Base-by-base conservation (phyloP, 164 flowering plant species). In the Liquidambar formosana region DNA sequence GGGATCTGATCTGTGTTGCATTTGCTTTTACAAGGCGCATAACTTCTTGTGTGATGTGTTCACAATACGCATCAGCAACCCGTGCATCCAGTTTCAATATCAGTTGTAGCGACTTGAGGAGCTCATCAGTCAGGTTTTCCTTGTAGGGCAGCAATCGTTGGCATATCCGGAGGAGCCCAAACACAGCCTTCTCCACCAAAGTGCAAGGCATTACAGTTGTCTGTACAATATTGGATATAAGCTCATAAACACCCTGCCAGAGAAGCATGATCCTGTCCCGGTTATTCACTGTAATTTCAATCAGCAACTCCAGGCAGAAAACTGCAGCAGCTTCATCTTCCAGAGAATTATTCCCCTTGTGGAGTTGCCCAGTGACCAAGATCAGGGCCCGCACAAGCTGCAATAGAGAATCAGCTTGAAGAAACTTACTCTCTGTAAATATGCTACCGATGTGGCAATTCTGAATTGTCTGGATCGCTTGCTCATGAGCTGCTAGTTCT, bases 31-130 rank as follows among this genome's bases (percentile, higher is more conserved):
- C 89, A 6, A 87, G 85, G 53, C 82, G 87, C 77, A 80, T 83
- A 1, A 87, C 88, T 75, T 87, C 89, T 68, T 78, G 86, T 0
- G 91, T 85, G 45, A 87, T 87, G 21, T 87, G 89, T 57, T 87
- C 91, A 68, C 89, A 85, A 46, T 85, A 87, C 21, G 85, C 89
- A 77, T 87, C 91, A 64, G 91, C 91, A 18, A 87, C 91, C 51
- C 88, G 85, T 27, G 91, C 88, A 78, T 87, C 91, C 22, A 87
- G 91, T 64, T 87, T 87, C 76, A 85, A 62, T 0, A 87, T 72
- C 52, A 87, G 80, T 64, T 84, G 86, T 53, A 87, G 69, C 13
- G 91, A 87, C 77, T 75, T 82, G 61, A 87, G 82, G 64, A 87
- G 85, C 65, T 87, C 91, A 68, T 85, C 91, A 38, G 88, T 79